Evolutionary conservation across 2,329 filamentous ascomycete species (phyloP), one percentile per base, ranked within the genome.

Genomic region (Boeremia lycopersici): DNA sequence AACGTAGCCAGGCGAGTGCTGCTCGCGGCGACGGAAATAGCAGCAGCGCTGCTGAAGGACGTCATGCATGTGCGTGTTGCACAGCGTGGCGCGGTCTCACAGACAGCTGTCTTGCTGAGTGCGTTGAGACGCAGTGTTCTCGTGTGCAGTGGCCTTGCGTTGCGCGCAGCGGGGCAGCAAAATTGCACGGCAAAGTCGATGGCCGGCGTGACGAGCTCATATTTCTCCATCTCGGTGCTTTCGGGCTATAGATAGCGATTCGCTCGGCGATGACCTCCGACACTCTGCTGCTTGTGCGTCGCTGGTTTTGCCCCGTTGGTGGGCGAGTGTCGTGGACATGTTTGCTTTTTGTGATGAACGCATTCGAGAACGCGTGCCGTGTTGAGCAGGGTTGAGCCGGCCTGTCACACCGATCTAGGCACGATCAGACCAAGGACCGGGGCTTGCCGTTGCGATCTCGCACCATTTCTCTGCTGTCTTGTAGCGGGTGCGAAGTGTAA

Each of bases 281-380:
- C 19, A 5, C 3, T 23, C 3, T 23, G 3, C 19, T 23, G 19
- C 19, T 30, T 23, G 3, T 10, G 35, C 25, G 17, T 42, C 39
- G 46, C 46, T 17, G 35, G 13, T 38, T 46, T 28, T 50, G 41
- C 46, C 38, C 41, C 13, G 9, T 46, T 47, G 28, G 46, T 50
- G 30, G 19, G 9, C 23, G 17, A 11, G 36, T n/a, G 38, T 10
- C 6, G 25, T 42, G 41, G 49, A 47, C 12, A 36, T 50, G 36
- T 50, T 55, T 55, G 52, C 52, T 55, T 55, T 55, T 55, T 55
- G 46, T 50, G 52, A 55, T 42, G 52, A 55, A 49, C 46, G 25
- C 26, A 34, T 35, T 48, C 25, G 13, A 25, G 33, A 51, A 45
- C 34, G 23, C 11, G 43, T 41, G 35, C 10, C 35, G 13, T 23